Evolutionary conservation across 2,329 filamentous ascomycete species (phyloP).

Genomic region (Scedosporium minutisporum): DNA sequence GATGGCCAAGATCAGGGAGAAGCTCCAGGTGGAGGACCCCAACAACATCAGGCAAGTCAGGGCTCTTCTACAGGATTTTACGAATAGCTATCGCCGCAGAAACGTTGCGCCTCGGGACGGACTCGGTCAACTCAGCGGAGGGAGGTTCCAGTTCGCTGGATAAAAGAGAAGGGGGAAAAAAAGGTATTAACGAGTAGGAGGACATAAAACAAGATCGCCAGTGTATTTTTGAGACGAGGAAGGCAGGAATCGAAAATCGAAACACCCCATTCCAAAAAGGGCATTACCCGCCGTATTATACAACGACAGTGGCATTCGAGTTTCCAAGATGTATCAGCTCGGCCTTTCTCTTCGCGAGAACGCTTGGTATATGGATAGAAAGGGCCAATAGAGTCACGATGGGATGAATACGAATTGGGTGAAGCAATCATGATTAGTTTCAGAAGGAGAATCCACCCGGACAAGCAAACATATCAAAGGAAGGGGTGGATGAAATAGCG

Average conservation of each 20-base stretch:
- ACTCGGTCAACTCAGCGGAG: constrained; percentile 75
- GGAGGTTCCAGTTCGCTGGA: constrained; percentile 69
- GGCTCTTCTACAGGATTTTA: constrained; percentile 87
- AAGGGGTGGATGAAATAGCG: background rate
- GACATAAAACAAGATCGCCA: background rate
- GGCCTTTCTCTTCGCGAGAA: background rate
- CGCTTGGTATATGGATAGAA: background rate
- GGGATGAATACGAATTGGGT: background rate
- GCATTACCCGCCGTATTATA: background rate
- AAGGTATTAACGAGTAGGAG: background rate
- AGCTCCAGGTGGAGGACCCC: constrained; percentile 54
- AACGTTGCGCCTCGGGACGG: constrained; percentile 95
- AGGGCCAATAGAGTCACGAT: background rate
- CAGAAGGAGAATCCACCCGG: background rate
- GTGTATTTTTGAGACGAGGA: background rate
- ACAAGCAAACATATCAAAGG: background rate
- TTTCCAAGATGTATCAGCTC: background rate
- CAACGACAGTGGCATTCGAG: background rate
- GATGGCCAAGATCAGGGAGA: constrained; percentile 70
- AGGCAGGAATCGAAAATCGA: background rate
- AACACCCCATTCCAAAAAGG: background rate
- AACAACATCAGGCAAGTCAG: constrained; percentile 66
- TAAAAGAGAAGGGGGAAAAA: constrained; percentile 11
- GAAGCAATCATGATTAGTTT: background rate
- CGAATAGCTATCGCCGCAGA: constrained; percentile 81